Evolutionary conservation across 768 basidiomycete species (phyloP).

Genomic region (Tremella fuciformis): DNA sequence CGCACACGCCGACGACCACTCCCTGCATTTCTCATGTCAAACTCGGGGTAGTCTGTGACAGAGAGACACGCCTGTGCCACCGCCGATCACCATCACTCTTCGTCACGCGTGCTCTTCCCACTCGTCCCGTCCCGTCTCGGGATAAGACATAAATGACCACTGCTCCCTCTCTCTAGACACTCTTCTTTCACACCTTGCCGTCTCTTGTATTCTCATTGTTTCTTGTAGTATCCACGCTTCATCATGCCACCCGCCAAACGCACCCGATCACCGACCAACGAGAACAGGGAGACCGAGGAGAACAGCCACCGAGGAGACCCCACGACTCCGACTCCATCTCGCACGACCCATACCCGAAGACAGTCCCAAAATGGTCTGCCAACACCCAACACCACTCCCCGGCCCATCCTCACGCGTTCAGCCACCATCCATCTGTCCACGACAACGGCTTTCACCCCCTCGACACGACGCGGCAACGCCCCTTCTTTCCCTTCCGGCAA

Average conservation of each 20-base stretch:
- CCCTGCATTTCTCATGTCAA: constrained; percentile 1
- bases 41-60: not conserved
- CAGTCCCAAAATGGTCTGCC: constrained; percentile 1
- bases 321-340: constrained; percentile 9
- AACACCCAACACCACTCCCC: constrained; percentile 13
- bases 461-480: constrained; percentile 21
- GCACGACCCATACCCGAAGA: not conserved
- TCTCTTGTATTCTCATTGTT: not conserved
- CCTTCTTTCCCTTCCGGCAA: constrained; percentile 1
- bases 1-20: not conserved
- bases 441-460: constrained; percentile 27
- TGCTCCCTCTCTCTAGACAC: not conserved
- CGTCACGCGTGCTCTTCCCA: not conserved
- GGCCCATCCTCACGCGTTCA: constrained; percentile 35
- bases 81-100: constrained; percentile 1
- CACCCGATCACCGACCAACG: constrained; percentile 14
- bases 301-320: not conserved
- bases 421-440: constrained; percentile 20
- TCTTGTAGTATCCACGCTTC: constrained; percentile 5
- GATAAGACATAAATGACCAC: not conserved
- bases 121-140: not conserved
- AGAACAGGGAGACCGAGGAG: constrained; percentile 9
- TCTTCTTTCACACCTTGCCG: constrained; percentile 4
- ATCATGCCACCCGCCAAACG: constrained; percentile 16
- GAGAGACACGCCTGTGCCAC: constrained; percentile 1